These are phyloP conservation scores for Colletotrichum salicis DNA, from an alignment of 2,329 filamentous ascomycete species.

Conservation along the genomic window DNA sequence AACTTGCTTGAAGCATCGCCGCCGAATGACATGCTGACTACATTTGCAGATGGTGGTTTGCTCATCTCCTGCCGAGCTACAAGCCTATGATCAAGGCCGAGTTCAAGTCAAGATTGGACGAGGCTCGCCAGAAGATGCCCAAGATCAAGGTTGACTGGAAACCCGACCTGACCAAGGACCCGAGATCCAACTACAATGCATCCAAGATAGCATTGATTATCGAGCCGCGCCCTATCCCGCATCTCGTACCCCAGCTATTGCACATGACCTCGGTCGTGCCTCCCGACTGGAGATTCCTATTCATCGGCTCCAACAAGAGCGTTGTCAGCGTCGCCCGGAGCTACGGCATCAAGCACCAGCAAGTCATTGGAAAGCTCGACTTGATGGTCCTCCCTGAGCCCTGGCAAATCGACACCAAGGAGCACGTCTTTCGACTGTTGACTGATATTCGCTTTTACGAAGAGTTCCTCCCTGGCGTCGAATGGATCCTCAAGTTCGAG, in stretches of 20 bases:
- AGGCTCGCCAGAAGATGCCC: conserved; percentile 53
- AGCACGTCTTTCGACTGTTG: conserved; percentile 59
- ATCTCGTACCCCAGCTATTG: conserved; percentile 60
- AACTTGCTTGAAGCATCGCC: background rate
- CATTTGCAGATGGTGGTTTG: conserved; percentile 58
- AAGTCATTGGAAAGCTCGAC: conserved; percentile 62
- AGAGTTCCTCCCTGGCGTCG: conserved; percentile 59
- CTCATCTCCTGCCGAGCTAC: conserved; percentile 55
- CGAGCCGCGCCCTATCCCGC: conserved; percentile 58
- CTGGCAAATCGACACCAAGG: conserved; percentile 58
- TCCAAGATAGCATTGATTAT: conserved; percentile 65
- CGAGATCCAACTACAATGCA: conserved; percentile 53
- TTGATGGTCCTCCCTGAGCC: conserved; percentile 59
- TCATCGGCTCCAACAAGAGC: conserved; percentile 61
- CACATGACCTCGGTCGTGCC: conserved; percentile 65
- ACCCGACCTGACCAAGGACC: conserved; percentile 40
- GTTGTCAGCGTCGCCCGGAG: conserved; percentile 56
- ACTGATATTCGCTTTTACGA: conserved; percentile 65
- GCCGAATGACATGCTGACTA: background rate
- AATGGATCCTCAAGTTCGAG: conserved; percentile 66
- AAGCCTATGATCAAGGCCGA: conserved; percentile 53
- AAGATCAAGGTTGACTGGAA: conserved; percentile 54
- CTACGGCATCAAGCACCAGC: conserved; percentile 59
- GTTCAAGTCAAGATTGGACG: conserved; percentile 50
- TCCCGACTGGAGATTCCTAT: conserved; percentile 66